phyloP scores from a whole-genome alignment of 2,329 filamentous ascomycete genomes.

The Thelonectria blattea region DNA sequence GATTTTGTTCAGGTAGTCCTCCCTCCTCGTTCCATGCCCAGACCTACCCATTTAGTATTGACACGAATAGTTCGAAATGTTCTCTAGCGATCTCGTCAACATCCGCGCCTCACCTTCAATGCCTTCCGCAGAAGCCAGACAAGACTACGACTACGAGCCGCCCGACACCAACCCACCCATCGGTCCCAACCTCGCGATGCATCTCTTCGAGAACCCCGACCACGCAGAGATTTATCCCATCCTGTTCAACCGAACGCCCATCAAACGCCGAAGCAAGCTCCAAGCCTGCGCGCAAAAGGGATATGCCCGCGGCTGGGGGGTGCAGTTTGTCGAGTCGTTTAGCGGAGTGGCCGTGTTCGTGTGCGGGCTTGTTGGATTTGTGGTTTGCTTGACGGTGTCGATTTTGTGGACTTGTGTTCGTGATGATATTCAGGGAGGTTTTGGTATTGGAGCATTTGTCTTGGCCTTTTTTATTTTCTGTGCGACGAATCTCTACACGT shows the following conservation, averaged over 20 bases:
- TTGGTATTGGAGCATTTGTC: background rate
- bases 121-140: background rate
- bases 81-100: background rate
- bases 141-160: conserved; percentile 17
- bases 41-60: no score
- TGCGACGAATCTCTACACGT: background rate
- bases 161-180: conserved; percentile 17
- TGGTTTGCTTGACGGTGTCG: background rate
- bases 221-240: conserved; percentile 12
- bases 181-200: conserved; percentile 1
- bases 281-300: conserved; percentile 9
- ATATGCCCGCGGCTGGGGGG: background rate
- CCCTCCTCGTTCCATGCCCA: background rate
- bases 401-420: background rate
- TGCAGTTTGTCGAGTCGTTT: background rate
- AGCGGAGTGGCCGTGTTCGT: background rate
- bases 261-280: background rate
- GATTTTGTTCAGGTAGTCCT: conserved; percentile 14
- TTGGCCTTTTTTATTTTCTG: conserved; percentile 6
- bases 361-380: conserved; percentile 1
- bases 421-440: conserved; percentile 16
- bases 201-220: conserved; percentile 18
- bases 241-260: conserved; percentile 10
- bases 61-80: background rate
- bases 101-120: conserved; percentile 3